These are phyloP conservation scores for Meyerozyma smithsonii DNA, from an alignment of 1,139 yeast genomes.

Conservation along the genomic window DNA sequence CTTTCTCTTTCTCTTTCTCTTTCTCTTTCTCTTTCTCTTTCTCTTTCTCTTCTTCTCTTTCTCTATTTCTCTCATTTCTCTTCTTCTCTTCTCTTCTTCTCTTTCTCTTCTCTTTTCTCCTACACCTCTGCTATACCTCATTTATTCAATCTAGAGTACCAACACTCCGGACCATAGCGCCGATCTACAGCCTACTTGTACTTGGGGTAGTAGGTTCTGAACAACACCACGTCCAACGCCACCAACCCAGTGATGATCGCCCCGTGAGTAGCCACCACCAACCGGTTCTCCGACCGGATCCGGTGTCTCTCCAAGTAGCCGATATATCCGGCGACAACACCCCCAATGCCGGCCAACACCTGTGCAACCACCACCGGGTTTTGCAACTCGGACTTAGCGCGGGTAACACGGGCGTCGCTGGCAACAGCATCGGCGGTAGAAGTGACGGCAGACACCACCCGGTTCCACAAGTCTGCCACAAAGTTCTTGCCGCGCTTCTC, in stretches of 20 bases:
- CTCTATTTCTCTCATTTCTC: no score
- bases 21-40: no score
- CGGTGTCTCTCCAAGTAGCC: slow-evolving; percentile 53
- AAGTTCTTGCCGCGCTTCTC: slow-evolving; percentile 23
- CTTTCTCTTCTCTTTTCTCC: no score
- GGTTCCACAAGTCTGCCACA: slow-evolving; percentile 13
- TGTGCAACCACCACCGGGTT: slow-evolving; percentile 62
- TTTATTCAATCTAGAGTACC: no score
- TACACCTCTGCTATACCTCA: no score
- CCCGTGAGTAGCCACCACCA: slow-evolving; percentile 48
- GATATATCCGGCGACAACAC: slow-evolving; percentile 44
- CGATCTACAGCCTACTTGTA: slow-evolving; percentile 28
- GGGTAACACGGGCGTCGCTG: neutral
- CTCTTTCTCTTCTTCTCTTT: no score
- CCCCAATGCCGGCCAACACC: slow-evolving; percentile 46
- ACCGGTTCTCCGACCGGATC: slow-evolving; percentile 41
- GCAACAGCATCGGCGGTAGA: neutral
- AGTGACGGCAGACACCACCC: neutral
- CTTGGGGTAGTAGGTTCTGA: slow-evolving; percentile 48
- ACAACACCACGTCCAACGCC: slow-evolving; percentile 50
- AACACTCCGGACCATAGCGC: no score
- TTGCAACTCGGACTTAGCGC: slow-evolving; percentile 34
- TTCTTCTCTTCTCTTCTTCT: no score
- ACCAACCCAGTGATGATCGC: slow-evolving; percentile 52
- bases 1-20: no score